Base-by-base conservation (phyloP, 768 basidiomycete species). In the Daedalea quercina region DNA sequence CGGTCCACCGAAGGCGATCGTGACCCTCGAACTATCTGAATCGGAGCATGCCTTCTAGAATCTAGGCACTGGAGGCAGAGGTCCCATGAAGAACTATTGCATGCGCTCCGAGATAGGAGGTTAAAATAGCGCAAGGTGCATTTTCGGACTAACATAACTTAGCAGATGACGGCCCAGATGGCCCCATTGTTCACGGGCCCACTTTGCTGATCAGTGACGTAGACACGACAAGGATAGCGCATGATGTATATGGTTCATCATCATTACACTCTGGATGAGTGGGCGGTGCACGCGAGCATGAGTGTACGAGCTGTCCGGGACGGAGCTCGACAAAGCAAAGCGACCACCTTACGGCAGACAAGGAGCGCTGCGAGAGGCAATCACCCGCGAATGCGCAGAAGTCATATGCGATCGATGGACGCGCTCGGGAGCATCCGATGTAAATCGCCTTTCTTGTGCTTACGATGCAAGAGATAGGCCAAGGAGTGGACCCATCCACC, bases 401-500 rank as follows among this genome's bases (percentile, higher is more conserved):
- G 37, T 17, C 23, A 19, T 8, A 33, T 28, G 28, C 20, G 22
- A 24, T 13, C 23, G 50, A 52, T 51, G 43, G 51, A 25, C 19
- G 20, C 24, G 13, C 9, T 26, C 42, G 51, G 43, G 19, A 42
- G 28, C 37, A 26, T 11, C 40, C 40, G 42, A 22, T 26, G 44
- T 42, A 8, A 40, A 25, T 25, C 50, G 31, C 43, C 42, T 28
- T 20, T 44, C 19, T 40, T 43, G 15, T 22, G 42, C 19, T 26
- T 43, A 23, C 41, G 42, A 52, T 49, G n/a, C 33, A 35, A 23
- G n/a, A 49, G 48, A 49, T 49, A 49, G 48, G 48, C 19, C 24
- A 31, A n/a, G 24, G 26, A 25, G 25, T n/a, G 9, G 37, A 20
- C 50, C 41, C 37, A 20, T 45, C 42, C 25, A 20, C 24, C 23